Evolutionary conservation across 805 yeast genomes (phyloP).

Genomic region (Myxozyma melibiosi): DNA sequence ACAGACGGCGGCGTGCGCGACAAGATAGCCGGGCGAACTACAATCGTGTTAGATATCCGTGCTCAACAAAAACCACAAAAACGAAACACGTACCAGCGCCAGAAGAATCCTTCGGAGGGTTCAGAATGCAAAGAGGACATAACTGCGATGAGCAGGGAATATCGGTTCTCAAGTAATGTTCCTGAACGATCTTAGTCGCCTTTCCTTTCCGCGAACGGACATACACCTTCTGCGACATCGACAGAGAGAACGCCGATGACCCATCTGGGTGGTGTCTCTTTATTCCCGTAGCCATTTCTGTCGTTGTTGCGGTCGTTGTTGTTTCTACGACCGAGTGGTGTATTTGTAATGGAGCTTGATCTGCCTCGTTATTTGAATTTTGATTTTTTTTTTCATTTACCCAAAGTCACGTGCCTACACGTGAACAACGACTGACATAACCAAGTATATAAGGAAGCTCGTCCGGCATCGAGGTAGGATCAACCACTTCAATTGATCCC

Average conservation of each 20-base stretch:
- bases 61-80: neutral
- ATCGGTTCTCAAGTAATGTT: constrained; percentile 89
- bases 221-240: constrained; percentile 62
- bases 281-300: constrained; percentile 1
- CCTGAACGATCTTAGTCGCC: constrained; percentile 89
- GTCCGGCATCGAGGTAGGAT: too few species aligned
- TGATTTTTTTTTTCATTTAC: too few species aligned
- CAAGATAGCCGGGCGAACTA: constrained; percentile 59
- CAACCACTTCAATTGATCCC: too few species aligned
- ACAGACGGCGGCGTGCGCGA: constrained; percentile 58
- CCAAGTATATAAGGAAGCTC: too few species aligned
- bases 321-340: too few species aligned
- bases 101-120: constrained; percentile 59
- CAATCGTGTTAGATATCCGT: neutral
- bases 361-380: too few species aligned
- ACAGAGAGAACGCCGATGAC: neutral
- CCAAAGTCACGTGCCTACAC: too few species aligned
- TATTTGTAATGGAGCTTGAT: too few species aligned
- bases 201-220: constrained; percentile 84
- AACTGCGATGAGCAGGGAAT: constrained; percentile 83
- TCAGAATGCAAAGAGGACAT: constrained; percentile 63
- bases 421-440: too few species aligned
- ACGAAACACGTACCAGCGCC: constrained; percentile 16
- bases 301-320: too few species aligned
- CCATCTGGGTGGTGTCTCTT: constrained; percentile 10